Base-by-base conservation (phyloP, 129 eudicot species). In the Heracleum sosnowskyi region DNA sequence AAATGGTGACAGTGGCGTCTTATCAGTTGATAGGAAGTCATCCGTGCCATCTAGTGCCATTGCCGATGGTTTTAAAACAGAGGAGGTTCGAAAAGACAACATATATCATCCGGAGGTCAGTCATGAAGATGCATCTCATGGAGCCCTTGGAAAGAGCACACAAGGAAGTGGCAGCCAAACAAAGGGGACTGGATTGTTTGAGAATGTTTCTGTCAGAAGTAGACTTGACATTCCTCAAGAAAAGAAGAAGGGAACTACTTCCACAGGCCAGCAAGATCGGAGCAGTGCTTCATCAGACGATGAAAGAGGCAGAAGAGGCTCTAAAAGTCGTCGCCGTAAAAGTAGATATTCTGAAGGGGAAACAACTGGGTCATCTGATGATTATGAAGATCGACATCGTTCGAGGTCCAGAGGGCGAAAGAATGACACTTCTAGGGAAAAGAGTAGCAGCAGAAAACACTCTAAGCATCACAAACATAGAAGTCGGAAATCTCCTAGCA, bases 371-470 rank as follows among this genome's bases (percentile, higher is more conserved):
- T 85, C 89, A 11, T 86, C 90, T 36, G 87, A 85, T 51, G 89
- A 78, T 71, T 77, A 79, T 68, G 68, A 79, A 62, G 94, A 87
- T 47, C 77, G 86, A 46, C 75, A 86, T 68, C 81, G 84, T 39
- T 94, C 98, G 55, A 88, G 89, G 83, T 88, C 90, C 11, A 90
- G 83, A 79, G 87, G 80, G 81, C 81, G 87, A 55, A 86, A 88
- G 37, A 91, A 76, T 81, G 88, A 74, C 79, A 80, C 86, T 42
- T 88, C 88, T 45, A 77, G 85, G 78, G 87, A 83, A 35, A 80
- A 84, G 75, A 82, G 87, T 79, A 77, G 91, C 69, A 83, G 88
- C 74, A 91, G 86, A 82, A 91, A 87, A 75, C 90, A 78, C 76
- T 86, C 97, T 0, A 89, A 86, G 88, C 91, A 88, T 82, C 85